Base-by-base conservation (phyloP, 2,329 filamentous ascomycete species). In the Alternaria sp. region DNA sequence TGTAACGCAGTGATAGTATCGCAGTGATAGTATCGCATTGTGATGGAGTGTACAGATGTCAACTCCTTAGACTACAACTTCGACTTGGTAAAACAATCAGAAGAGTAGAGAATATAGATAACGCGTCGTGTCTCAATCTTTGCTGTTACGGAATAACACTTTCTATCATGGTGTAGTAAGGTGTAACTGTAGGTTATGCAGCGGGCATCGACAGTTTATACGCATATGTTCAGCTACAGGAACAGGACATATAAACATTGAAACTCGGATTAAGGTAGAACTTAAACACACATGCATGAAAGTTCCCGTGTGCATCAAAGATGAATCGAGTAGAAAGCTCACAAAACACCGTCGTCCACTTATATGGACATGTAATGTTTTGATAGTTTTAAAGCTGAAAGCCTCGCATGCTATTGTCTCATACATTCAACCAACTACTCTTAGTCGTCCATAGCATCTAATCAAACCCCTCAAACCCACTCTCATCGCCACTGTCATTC, bases 381-480 rank as follows among this genome's bases (percentile, higher is more conserved):
- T 36, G 32, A 36, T 3, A 5, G 6, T 36, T 36, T n/a, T 2
- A 9, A n/a, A 8, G 32, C 13, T n/a, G 1, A 36, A 36, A 36
- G 32, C 15, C 32, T 36, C n/a, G 6, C 30, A 17, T 23, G 11
- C 7, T 32, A 3, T 23, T 5, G 8, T 36, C 28, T 12, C n/a
- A 32, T 12, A 51, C 26, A n/a, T 51, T 19, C 5, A 19, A 36
- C 15, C 49, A 28, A 36, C 12, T 15, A 36, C 32, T 36, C 32
- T 15, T 15, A n/a, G 9, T 36, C 13, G 13, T n/a, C 32, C 13
- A n/a, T 36, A 15, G 7, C 7, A 10, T 17, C 17, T 63, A 66
- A 61, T 81, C 81, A 64, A 83, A 82, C 6, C 81, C 82, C 52
- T 77, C 80, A 74, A 83, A 83, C 10, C 30, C 56, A 19, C 60